A percentile compares a stretch with the other conserved stretches of the same genome.
These are phyloP conservation scores for Micractinium sp. DNA, from an alignment of 139 green algal species.

Conservation along the genomic window DNA sequence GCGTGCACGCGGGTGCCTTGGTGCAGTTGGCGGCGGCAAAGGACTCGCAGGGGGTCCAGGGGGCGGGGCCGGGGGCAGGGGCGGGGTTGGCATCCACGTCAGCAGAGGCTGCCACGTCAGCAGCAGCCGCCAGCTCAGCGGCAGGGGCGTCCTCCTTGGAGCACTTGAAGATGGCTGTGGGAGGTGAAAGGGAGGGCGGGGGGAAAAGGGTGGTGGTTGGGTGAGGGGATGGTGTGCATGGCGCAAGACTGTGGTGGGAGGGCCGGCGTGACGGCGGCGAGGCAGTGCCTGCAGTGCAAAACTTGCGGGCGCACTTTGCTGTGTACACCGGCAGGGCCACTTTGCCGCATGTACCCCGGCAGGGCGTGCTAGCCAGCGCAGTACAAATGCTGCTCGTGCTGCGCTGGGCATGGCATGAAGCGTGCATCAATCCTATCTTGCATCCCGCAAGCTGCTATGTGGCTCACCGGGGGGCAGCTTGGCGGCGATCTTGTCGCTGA, in stretches of 20 bases:
- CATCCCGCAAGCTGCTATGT: too few relatives aligned
- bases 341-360: too few relatives aligned
- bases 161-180: neutral
- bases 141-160: neutral
- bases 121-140: too few relatives aligned
- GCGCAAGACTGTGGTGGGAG: neutral
- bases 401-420: neutral
- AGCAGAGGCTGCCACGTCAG: neutral
- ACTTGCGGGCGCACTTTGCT: too few relatives aligned
- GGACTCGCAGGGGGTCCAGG: neutral
- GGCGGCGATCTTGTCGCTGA: neutral
- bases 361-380: too few relatives aligned
- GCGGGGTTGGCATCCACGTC: neutral
- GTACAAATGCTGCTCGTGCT: neutral
- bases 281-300: too few relatives aligned
- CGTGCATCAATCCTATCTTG: too few relatives aligned
- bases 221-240: neutral
- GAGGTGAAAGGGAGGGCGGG: too few relatives aligned
- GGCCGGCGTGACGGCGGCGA: neutral
- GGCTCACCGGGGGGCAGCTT: neutral
- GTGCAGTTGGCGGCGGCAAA: neutral
- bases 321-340: too few relatives aligned
- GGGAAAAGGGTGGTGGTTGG: neutral
- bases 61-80: too few relatives aligned
- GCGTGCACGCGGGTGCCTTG: neutral